Base-by-base conservation (phyloP, 2,329 filamentous ascomycete genomes). In the Nothophoma quercina region DNA sequence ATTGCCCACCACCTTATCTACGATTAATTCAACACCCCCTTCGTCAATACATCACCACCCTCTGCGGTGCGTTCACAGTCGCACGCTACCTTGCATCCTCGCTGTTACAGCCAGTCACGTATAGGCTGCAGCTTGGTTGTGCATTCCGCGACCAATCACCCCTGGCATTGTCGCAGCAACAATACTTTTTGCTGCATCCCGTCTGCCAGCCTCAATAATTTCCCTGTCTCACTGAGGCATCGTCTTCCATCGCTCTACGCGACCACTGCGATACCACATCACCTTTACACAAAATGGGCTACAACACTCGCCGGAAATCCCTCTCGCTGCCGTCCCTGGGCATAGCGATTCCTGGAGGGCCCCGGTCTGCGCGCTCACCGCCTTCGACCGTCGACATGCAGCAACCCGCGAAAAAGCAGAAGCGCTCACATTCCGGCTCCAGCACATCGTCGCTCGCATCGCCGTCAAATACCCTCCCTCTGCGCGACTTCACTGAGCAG, bases 251-350 rank as follows among this genome's bases (percentile, higher is more conserved):
- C 44, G 35, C 26, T 49, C 29, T 45, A 50, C 51, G 52, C 56
- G 38, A 49, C 52, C 36, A 15, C 30, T 18, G 29, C 36, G 30
- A 41, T 23, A n/a, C 48, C 40, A 18, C 43, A 53, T 43, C 38
- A 26, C 32, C 43, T 26, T 38, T 3, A 49, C 45, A 28, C 55
- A 78, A 66, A 69, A 96, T 96, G 91, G 89, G 89, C 72, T 97
- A 97, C 83, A 96, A 97, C 78, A 98, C 93, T 64, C 90, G 93
- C 78, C 88, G 93, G 77, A 98, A 98, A 82, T 96, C 92, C 71
- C 81, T 99, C 63, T 97, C 93, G 58, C 82, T 98, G 70, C 90
- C 91, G 55, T 96, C 92, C 63, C 84, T 98, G 68, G 95, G 95
- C 74, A 96, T 98, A 67, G 90, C 95, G 69, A 82, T 97, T 46